Conservation (phyloP, 768 basidiomycete species). For the Russula emetica region DNA sequence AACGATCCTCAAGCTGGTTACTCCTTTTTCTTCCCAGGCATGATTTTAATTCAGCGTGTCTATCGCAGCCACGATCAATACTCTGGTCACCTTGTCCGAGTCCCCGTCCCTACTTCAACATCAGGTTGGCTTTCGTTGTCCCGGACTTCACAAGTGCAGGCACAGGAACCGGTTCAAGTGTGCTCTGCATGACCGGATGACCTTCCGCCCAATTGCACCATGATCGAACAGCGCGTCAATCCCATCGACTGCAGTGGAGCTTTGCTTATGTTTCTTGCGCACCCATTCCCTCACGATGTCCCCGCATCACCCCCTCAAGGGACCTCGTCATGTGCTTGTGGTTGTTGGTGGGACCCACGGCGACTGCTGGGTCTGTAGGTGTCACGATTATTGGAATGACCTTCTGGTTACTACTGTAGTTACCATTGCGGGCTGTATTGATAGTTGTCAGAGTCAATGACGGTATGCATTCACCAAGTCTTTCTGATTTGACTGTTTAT, state of each 20-base stretch:
- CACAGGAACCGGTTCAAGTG: slow-evolving; percentile 33
- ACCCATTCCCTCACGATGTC: not conserved
- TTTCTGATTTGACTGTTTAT: too few relatives aligned
- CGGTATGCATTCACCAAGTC: too few relatives aligned
- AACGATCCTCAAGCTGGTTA: slow-evolving; percentile 18
- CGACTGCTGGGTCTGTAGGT: too few relatives aligned
- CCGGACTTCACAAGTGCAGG: slow-evolving; percentile 3
- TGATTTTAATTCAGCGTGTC: slow-evolving; percentile 43
- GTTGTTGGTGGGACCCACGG: not conserved
- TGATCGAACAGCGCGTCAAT: slow-evolving; percentile 68
- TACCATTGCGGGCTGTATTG: too few relatives aligned
- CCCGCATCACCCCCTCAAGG: not conserved
- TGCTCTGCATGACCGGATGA: slow-evolving; percentile 56
- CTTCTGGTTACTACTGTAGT: too few relatives aligned
- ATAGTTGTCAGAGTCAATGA: too few relatives aligned
- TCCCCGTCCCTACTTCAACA: not conserved
- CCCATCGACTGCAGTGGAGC: slow-evolving; percentile 49
- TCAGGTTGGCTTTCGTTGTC: not conserved
- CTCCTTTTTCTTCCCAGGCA: slow-evolving; percentile 42
- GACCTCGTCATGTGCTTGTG: not conserved
- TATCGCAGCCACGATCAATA: too few relatives aligned
- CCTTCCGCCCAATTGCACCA: slow-evolving; percentile 50
- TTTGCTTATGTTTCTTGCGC: slow-evolving; percentile 45
- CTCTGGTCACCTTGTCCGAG: too few relatives aligned
- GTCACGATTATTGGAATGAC: too few relatives aligned